Base-by-base conservation (phyloP, 1,284 basidiomycete species). In the Naganishia albida region DNA sequence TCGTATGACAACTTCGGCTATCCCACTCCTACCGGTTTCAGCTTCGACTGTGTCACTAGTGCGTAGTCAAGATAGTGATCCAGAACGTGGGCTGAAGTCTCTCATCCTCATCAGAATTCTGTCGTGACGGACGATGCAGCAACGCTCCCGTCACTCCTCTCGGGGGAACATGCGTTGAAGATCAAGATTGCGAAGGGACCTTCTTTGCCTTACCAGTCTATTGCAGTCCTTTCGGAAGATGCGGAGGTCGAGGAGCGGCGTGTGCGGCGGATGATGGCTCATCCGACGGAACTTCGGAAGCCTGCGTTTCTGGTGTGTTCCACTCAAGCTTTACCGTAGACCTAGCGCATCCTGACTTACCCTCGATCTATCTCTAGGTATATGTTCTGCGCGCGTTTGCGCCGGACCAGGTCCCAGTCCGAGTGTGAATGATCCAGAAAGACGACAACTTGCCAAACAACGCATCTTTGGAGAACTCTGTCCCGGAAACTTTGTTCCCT, bases 151-250 rank as follows among this genome's bases (percentile, higher is more conserved):
- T 34, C 18, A 52, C 50, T 16, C 28, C 50, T 34, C 26, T 52
- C 10, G 50, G 28, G 6, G 50, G n/a, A 6, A 3, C 50, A 13
- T 52, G 50, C 16, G 34, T 10, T 12, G 26, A 52, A 7, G 50
- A 52, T 18, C 23, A 52, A 52, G 50, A 52, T 38, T 52, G 50
- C 28, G 50, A 30, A 30, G 26, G 28, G 4, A 52, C 28, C 26
- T n/a, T 30, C 25, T 50, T 50, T n/a, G 50, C 26, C 7, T 52
- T 52, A 34, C 50, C 28, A 52, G 28, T 52, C 26, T 52, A 34
- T 34, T 52, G 50, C 50, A 52, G 50, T 38, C 50, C 50, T 38
- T 16, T 34, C 13, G 50, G 50, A 15, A 52, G 50, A 34, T 52
- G 50, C 18, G 50, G 50, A 7, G 50, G 50, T 52, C 50, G 18